These are phyloP conservation scores for Eutypa lata DNA, from an alignment of 2,329 filamentous ascomycete species.

Conservation along the genomic window DNA sequence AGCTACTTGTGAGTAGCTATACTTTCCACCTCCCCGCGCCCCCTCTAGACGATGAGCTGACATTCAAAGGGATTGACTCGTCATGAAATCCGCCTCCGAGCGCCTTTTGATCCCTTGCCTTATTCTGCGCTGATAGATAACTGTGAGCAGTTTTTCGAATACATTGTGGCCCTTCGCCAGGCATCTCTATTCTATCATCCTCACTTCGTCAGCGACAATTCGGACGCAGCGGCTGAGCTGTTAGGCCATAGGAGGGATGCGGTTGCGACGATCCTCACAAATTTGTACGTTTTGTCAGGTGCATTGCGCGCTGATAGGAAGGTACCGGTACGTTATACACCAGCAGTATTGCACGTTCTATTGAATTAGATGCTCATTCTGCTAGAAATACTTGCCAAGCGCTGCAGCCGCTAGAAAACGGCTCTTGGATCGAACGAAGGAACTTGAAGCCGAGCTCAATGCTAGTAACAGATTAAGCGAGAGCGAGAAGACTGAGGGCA, in stretches of 20 bases:
- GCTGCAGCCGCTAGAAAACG: conserved; percentile 51
- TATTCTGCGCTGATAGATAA: conserved; percentile 54
- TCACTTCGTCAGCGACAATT: conserved; percentile 47
- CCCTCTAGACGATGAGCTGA: conserved; percentile 5
- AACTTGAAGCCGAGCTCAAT: conserved; percentile 40
- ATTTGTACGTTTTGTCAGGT: conserved; percentile 56
- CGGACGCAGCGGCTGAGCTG: conserved; percentile 45
- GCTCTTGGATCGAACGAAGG: conserved; percentile 47
- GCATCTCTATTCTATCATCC: conserved; percentile 57
- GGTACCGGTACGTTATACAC: conserved; percentile 40
- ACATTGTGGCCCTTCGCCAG: conserved; percentile 55
- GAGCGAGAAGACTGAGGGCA: conserved; percentile 31
- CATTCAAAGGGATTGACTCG: conserved; percentile 44
- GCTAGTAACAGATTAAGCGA: conserved; percentile 19
- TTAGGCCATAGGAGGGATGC: conserved; percentile 52
- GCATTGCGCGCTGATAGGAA: conserved; percentile 48
- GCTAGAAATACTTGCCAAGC: conserved; percentile 51
- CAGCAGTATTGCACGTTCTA: conserved; percentile 1
- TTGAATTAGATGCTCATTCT: neutral
- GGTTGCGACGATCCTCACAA: conserved; percentile 55
- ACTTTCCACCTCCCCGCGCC: neutral
- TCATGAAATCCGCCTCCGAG: conserved; percentile 57
- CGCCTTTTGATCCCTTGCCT: conserved; percentile 53
- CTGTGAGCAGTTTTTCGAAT: conserved; percentile 58
- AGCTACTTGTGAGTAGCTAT: conserved; percentile 48